These are phyloP conservation scores for Boletellus ananas DNA, from an alignment of 768 basidiomycete genomes.

Conservation along the genomic window DNA sequence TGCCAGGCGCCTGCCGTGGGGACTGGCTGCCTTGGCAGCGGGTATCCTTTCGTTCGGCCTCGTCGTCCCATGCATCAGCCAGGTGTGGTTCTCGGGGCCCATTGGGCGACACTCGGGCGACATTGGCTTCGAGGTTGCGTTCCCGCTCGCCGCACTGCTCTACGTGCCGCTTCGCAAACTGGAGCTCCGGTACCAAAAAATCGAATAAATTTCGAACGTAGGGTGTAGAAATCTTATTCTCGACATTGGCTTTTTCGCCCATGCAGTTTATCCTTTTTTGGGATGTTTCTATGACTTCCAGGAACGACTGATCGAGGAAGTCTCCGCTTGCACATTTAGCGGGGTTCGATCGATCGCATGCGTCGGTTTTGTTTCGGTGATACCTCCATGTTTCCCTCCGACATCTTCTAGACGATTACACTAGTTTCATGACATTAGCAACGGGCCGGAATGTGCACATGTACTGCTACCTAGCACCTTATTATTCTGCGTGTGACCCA, in stretches of 20 bases:
- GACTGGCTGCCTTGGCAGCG: slow-evolving; percentile 56
- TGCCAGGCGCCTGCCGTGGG: slow-evolving; percentile 52
- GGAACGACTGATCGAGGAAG: slow-evolving; percentile 10
- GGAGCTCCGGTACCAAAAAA: slow-evolving; percentile 38
- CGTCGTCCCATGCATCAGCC: slow-evolving; percentile 64
- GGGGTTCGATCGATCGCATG: slow-evolving; percentile 2
- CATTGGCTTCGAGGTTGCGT: slow-evolving; percentile 65
- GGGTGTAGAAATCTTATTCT: slow-evolving; percentile 4
- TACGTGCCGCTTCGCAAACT: slow-evolving; percentile 55
- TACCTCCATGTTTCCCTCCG: neutral
- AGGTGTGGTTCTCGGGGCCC: slow-evolving; percentile 69
- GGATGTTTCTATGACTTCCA: slow-evolving; percentile 21
- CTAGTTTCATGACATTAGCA: no score
- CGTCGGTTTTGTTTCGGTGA: no score
- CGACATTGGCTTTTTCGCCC: neutral
- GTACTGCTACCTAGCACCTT: no score
- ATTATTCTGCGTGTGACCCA: no score
- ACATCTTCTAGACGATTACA: neutral
- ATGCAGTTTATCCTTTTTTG: neutral
- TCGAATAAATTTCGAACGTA: slow-evolving; percentile 14
- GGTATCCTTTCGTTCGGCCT: slow-evolving; percentile 50
- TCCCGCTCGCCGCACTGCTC: slow-evolving; percentile 41
- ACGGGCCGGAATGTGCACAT: no score
- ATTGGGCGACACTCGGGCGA: slow-evolving; percentile 64
- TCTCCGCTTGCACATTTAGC: neutral